Percentiles rank a stretch among this genome's conserved stretches.
Conservation (phyloP, 768 basidiomycete genomes). For the Collybia sordida region DNA sequence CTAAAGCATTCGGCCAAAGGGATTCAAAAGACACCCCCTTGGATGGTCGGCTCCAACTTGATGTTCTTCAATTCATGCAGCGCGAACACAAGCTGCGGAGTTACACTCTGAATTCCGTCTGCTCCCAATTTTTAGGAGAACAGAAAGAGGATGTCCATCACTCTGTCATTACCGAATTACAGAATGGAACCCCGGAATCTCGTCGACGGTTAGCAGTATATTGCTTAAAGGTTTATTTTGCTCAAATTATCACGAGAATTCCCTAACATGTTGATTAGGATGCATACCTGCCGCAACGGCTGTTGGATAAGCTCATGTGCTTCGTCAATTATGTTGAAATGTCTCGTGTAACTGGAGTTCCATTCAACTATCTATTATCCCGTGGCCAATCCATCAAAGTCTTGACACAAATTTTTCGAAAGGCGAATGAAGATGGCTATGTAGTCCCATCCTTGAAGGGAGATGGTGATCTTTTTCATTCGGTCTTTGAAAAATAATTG, state of each 20-base stretch:
- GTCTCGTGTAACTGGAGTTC: constrained; percentile 99
- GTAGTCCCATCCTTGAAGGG: constrained; percentile 81
- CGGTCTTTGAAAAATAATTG: not conserved
- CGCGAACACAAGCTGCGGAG: constrained; percentile 96
- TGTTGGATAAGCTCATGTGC: constrained; percentile 98
- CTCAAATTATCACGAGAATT: not conserved
- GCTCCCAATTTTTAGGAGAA: constrained; percentile 95
- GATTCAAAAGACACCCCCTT: constrained; percentile 93
- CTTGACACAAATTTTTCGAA: constrained; percentile 91
- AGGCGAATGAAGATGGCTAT: constrained; percentile 90
- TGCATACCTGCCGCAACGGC: constrained; percentile 94
- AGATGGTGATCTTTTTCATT: constrained; percentile 57
- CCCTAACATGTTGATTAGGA: constrained; percentile 53
- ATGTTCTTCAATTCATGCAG: constrained; percentile 97
- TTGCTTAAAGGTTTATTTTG: constrained; percentile 78
- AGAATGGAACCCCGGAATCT: constrained; percentile 95
- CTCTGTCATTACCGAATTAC: constrained; percentile 96
- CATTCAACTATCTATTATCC: constrained; percentile 92
- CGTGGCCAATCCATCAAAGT: constrained; percentile 99
- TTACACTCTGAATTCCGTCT: constrained; percentile 97
- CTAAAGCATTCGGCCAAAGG: constrained; percentile 95
- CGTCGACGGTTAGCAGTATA: constrained; percentile 93
- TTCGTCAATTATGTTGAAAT: constrained; percentile 99
- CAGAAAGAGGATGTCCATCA: constrained; percentile 99
- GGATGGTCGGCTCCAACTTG: constrained; percentile 92